These are phyloP conservation scores for Marasmius oreades DNA, from an alignment of 1,284 basidiomycete species.

Conservation along the genomic window DNA sequence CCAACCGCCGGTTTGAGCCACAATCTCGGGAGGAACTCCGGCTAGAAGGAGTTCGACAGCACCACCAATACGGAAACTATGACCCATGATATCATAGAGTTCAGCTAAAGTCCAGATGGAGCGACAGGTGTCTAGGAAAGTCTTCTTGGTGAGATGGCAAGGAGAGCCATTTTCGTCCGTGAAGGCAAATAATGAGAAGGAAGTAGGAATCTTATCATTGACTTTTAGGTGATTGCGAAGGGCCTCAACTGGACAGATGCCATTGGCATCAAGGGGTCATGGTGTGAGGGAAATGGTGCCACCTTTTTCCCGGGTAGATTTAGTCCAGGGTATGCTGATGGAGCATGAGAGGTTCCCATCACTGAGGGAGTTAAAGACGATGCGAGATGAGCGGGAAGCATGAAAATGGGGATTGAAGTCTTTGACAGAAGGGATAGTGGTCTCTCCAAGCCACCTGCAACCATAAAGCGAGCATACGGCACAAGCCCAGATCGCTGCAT, in stretches of 20 bases:
- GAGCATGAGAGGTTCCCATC: background rate
- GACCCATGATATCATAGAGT: too few relatives aligned
- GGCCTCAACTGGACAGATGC: background rate
- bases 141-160: too few relatives aligned
- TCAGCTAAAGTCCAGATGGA: too few relatives aligned
- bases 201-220: too few relatives aligned
- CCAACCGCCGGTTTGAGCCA: too few relatives aligned
- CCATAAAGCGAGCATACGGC: conserved; percentile 4
- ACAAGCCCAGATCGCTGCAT: conserved; percentile 23
- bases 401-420: background rate
- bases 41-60: too few relatives aligned
- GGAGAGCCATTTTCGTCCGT: too few relatives aligned
- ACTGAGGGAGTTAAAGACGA: background rate
- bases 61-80: too few relatives aligned
- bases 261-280: background rate
- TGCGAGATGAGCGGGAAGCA: background rate
- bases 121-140: too few relatives aligned
- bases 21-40: too few relatives aligned
- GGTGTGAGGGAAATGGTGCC: background rate
- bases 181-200: too few relatives aligned
- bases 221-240: background rate
- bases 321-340: background rate
- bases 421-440: background rate
- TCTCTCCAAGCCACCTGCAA: background rate
- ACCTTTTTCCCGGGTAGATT: background rate